Evolutionary conservation across 306 rosid genomes (phyloP).

Genomic region (Albizia julibrissin): DNA sequence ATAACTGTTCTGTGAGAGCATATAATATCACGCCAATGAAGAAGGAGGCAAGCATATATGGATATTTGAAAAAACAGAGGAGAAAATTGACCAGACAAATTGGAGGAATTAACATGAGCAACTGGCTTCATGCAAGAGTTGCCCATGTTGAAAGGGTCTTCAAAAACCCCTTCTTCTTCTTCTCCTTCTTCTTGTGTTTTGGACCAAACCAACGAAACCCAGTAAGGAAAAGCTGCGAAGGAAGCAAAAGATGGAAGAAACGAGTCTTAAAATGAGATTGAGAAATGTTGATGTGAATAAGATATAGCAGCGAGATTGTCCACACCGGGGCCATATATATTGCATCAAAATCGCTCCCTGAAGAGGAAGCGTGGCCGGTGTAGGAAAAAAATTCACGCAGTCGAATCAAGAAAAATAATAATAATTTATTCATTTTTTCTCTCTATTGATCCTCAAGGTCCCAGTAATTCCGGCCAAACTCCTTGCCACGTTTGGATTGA

Average conservation of each 20-base stretch:
- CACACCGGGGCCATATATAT: conserved; percentile 6
- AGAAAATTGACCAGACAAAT: conserved; percentile 43
- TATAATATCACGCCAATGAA: background rate
- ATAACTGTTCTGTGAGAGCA: background rate
- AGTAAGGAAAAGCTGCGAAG: background rate
- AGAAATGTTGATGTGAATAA: background rate
- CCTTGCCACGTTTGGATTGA: background rate
- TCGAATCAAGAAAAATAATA: background rate
- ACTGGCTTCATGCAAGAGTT: conserved; percentile 58
- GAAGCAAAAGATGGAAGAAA: background rate
- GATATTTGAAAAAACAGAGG: background rate
- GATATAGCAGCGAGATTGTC: conserved; percentile 19
- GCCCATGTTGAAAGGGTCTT: conserved; percentile 57
- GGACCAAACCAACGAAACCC: conserved; percentile 30
- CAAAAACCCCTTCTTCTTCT: background rate
- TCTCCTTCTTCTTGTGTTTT: background rate
- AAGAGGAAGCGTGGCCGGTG: conserved; percentile 33
- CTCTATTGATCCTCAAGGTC: background rate
- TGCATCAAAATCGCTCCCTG: background rate
- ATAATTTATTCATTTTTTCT: background rate
- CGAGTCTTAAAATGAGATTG: background rate
- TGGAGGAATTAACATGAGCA: conserved; percentile 78
- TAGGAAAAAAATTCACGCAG: background rate
- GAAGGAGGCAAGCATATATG: background rate
- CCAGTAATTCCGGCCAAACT: background rate